Evolutionary conservation across 306 rosid genomes (phyloP).

Genomic region (Datisca glomerata): DNA sequence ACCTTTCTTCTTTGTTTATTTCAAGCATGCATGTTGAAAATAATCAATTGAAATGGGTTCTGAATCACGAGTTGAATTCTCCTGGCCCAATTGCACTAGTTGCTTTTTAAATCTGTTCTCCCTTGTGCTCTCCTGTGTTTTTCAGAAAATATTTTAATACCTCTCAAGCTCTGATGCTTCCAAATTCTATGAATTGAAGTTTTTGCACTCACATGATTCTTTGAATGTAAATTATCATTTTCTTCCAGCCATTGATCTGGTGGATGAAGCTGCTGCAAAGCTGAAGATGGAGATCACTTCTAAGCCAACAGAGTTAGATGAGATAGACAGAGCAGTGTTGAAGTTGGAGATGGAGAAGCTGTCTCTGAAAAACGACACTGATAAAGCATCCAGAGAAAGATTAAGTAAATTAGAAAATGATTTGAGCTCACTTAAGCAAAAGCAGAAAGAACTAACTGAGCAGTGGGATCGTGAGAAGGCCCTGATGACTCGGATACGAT

Average conservation of each 20-base stretch:
- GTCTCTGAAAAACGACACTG: slow-evolving; percentile 79
- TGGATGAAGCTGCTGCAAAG: slow-evolving; percentile 98
- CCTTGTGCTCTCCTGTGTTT: background rate
- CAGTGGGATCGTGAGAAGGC: slow-evolving; percentile 85
- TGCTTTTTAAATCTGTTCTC: too few species aligned
- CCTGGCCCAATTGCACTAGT: too few species aligned
- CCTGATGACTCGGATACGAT: slow-evolving; percentile 69
- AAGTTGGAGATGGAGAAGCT: slow-evolving; percentile 97
- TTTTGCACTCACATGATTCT: background rate
- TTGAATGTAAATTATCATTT: slow-evolving; percentile 9
- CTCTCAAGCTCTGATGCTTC: slow-evolving; percentile 7
- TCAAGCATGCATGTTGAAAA: background rate
- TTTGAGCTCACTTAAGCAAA: slow-evolving; percentile 59
- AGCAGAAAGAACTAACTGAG: slow-evolving; percentile 61
- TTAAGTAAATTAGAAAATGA: slow-evolving; percentile 75
- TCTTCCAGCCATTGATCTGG: slow-evolving; percentile 87
- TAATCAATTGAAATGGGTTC: background rate
- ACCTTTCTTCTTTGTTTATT: background rate
- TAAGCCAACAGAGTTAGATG: slow-evolving; percentile 92
- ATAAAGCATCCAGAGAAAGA: slow-evolving; percentile 90
- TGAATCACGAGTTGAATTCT: too few species aligned
- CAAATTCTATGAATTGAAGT: background rate
- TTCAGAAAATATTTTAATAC: background rate
- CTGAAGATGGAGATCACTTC: slow-evolving; percentile 96
- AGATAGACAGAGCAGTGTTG: slow-evolving; percentile 71